These are phyloP conservation scores for Phytopythium mirpurense DNA, from an alignment of 352 stramenopile species.

Conservation along the genomic window DNA sequence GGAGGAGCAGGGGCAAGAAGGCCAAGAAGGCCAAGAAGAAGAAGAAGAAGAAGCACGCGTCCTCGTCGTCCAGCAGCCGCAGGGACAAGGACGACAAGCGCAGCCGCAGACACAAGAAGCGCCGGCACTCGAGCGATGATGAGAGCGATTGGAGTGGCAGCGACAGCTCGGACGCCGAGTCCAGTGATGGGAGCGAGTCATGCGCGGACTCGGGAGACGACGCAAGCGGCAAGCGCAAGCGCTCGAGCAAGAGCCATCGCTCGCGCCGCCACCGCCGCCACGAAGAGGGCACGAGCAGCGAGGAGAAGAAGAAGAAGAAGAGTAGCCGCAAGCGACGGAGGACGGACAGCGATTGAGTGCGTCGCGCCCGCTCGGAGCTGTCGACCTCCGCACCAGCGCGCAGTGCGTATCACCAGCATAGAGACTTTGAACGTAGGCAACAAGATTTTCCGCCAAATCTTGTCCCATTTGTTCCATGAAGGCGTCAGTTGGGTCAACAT, in stretches of 20 bases:
- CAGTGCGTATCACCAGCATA: not conserved
- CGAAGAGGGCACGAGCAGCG: not conserved
- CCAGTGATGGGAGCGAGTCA: conserved; percentile 8
- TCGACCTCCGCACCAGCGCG: not conserved
- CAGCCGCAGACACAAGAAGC: conserved; percentile 11
- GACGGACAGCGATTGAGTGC: not conserved
- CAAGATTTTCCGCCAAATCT: too few species aligned
- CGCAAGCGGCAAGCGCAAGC: conserved; percentile 40
- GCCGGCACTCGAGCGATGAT: conserved; percentile 13
- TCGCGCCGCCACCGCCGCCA: not conserved
- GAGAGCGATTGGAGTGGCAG: conserved; percentile 13
- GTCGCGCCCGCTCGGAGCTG: not conserved
- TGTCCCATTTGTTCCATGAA: too few species aligned
- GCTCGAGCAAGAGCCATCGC: conserved; percentile 5
- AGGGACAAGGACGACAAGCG: conserved; percentile 15
- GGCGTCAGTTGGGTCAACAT: too few species aligned
- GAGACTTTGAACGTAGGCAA: not conserved
- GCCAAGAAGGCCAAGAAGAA: conserved; percentile 37
- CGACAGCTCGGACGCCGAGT: conserved; percentile 6
- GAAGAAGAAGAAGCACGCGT: conserved; percentile 32
- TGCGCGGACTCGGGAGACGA: not conserved
- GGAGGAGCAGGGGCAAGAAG: conserved; percentile 10
- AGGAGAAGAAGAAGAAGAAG: not conserved
- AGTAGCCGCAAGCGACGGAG: conserved; percentile 4
- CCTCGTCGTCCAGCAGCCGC: conserved; percentile 6